Evolutionary conservation across 768 basidiomycete species (phyloP).

Genomic region (Leccinum olivaceopallidum): DNA sequence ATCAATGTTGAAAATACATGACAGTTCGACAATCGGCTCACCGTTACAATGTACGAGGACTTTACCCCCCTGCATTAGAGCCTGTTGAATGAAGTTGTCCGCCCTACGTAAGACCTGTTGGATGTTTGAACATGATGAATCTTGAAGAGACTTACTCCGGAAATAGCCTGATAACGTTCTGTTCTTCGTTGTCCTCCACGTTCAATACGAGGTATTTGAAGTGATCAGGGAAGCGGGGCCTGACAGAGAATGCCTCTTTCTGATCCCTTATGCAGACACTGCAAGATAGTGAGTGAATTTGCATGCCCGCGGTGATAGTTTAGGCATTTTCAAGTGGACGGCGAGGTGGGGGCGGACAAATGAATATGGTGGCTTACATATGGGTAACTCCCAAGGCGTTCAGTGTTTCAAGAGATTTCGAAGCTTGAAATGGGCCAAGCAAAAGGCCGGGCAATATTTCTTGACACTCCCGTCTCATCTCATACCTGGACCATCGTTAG

Average conservation of each 20-base stretch:
- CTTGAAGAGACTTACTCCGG: slow-evolving; percentile 56
- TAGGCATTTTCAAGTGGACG: background rate
- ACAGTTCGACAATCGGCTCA: slow-evolving; percentile 31
- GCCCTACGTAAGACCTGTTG: slow-evolving; percentile 47
- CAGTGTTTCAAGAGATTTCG: slow-evolving; percentile 76
- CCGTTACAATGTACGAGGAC: slow-evolving; percentile 92
- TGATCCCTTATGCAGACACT: slow-evolving; percentile 89
- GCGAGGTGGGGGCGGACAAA: background rate
- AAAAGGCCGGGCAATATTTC: slow-evolving; percentile 82
- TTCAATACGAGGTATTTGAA: slow-evolving; percentile 81
- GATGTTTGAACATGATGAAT: background rate
- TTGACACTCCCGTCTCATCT: slow-evolving; percentile 95
- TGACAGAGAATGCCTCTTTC: slow-evolving; percentile 88
- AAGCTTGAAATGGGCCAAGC: slow-evolving; percentile 87
- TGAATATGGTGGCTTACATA: slow-evolving; percentile 49
- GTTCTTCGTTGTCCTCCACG: slow-evolving; percentile 91
- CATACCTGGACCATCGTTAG: slow-evolving; percentile 57
- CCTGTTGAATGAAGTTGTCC: slow-evolving; percentile 71
- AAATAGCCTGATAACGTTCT: slow-evolving; percentile 90
- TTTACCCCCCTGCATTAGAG: slow-evolving; percentile 58
- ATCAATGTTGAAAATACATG: background rate
- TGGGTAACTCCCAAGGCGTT: slow-evolving; percentile 72
- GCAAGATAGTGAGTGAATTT: slow-evolving; percentile 3
- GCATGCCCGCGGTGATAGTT: background rate
- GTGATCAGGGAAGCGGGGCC: slow-evolving; percentile 77